Evolutionary conservation across 192 early-diverging fungal species (phyloP), one percentile per base, ranked within the genome.

Genomic region (Backusella sp.): DNA sequence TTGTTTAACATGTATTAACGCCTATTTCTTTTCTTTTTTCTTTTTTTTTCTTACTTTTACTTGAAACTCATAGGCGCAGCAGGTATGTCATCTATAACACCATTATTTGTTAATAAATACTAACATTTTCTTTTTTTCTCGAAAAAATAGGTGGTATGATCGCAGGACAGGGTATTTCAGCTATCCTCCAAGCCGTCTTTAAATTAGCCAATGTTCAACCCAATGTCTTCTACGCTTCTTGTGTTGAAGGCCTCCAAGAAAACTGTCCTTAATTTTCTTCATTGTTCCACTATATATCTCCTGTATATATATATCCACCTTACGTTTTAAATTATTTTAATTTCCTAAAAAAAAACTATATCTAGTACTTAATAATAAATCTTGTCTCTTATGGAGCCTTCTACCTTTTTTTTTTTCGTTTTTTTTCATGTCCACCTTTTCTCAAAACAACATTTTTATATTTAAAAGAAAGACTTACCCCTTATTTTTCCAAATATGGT

Each of bases 111-210:
- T 32, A 32, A 32, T 32, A 32, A 32, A 32, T 32, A 32, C 32
- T 32, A 32, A 32, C 2, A 32, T 32, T 32, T 3, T 32, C 32
- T 32, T 32, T 32, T 32, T 32, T 32, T 32, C 3, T 32, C 32
- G 32, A 32, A 32, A 32, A 32, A 32, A 32, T 32, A 32, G 82
- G 83, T 70, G 88, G 88, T 70, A 28, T 86, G 42, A 86, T 89
- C 67, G 84, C 86, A 32, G 88, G 88, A 42, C 77, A 84, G 41
- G 88, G 88, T 72, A 86, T 89, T 36, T 72, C 85, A 30, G 87
- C 79, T 21, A 74, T 87, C 41, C n/a, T 88, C 32, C 80, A 84
- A 59, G 86, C 86, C 23, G 76, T 84, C 34, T 77, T 88, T 74
- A 84, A 80, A 14, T 80, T 88, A 6, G 73, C 39, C n/a, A 74